Evolutionary conservation across 2,329 filamentous ascomycete genomes (phyloP).

Genomic region (Aspergillus hiratsukae): DNA sequence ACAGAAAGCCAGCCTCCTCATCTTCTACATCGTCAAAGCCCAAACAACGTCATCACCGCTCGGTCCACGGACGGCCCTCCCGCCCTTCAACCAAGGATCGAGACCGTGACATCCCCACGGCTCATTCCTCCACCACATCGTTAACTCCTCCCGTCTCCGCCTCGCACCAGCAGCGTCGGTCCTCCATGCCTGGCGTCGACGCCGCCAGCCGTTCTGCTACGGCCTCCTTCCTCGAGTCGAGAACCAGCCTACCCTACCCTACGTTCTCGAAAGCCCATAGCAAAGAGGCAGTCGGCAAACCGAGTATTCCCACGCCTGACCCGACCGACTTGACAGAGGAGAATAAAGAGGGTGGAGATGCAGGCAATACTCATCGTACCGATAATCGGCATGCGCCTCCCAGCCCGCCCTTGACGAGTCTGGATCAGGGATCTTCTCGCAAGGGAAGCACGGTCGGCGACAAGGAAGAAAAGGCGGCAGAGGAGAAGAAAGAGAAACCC

Average conservation of each 20-base stretch:
- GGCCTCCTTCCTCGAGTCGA: constrained; percentile 41
- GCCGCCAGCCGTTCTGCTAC: constrained; percentile 28
- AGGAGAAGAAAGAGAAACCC: constrained; percentile 34
- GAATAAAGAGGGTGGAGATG: constrained; percentile 37
- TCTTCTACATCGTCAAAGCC: constrained; percentile 22
- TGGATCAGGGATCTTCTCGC: constrained; percentile 37
- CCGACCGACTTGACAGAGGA: constrained; percentile 62
- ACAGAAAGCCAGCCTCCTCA: constrained; percentile 23
- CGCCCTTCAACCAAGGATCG: constrained; percentile 33
- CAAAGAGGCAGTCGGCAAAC: constrained; percentile 68
- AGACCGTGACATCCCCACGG: constrained; percentile 25
- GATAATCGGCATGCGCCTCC: constrained; percentile 39
- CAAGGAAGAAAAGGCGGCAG: constrained; percentile 27
- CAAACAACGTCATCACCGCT: constrained; percentile 27
- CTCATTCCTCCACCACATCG: constrained; percentile 26
- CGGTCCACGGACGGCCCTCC: constrained; percentile 28
- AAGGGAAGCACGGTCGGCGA: constrained; percentile 33
- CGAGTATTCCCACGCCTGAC: constrained; percentile 60
- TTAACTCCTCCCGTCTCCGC: constrained; percentile 18
- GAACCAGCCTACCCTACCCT: constrained; percentile 65
- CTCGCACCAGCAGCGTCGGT: constrained; percentile 25
- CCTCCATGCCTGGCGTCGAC: constrained; percentile 53
- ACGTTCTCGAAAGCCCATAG: constrained; percentile 86
- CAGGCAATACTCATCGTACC: constrained; percentile 18
- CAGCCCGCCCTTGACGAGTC: constrained; percentile 45